Base-by-base conservation (phyloP, 208 protist genomes). In the Acanthamoeba lenticulata region DNA sequence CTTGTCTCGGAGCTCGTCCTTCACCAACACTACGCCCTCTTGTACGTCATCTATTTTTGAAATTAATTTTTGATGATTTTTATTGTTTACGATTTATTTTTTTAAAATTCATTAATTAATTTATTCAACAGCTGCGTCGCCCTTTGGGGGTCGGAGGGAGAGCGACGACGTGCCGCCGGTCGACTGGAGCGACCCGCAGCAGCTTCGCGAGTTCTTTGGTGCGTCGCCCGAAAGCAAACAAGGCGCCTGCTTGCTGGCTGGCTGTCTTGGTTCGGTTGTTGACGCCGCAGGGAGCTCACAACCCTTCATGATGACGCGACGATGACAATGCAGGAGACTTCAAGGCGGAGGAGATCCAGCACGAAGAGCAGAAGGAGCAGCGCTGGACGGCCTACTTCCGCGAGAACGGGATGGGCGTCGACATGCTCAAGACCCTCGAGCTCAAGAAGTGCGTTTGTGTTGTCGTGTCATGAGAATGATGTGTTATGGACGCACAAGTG, bases 351-450 rank as follows among this genome's bases (percentile, higher is more conserved):
- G 77, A 86, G 29, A 86, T 86, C 9, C 40, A 34, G n/a, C 7
- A 57, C 21, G 85, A 91, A 34, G 21, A 62, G 27, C 9, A 86
- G 21, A 62, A 47, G 57, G 55, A 69, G 47, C 17, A 29, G 9
- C 2, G 17, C 27, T 91, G 85, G 85, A 91, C 34, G 85, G 2
- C 34, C 17, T 91, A 91, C 57, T 91, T 91, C 42, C 11, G 38
- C 19, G 85, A 91, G 29, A 60, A 91, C 38, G 85, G 85, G n/a
- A 91, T 91, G 85, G 85, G 85, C 11, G 55, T 91, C 21, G 85
- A 91, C 57, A 91, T 91, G 57, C 32, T 91, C 44, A 62, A 91
- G 55, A 91, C 85, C 5, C 47, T 52, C 32, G 85, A 91, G 34
- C 29, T 91, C 34, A 42, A 60, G 15, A 38, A 44, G 85, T 91